Evolutionary conservation across 1,139 yeast species (phyloP).

Genomic region (Blastobotrys proliferans): DNA sequence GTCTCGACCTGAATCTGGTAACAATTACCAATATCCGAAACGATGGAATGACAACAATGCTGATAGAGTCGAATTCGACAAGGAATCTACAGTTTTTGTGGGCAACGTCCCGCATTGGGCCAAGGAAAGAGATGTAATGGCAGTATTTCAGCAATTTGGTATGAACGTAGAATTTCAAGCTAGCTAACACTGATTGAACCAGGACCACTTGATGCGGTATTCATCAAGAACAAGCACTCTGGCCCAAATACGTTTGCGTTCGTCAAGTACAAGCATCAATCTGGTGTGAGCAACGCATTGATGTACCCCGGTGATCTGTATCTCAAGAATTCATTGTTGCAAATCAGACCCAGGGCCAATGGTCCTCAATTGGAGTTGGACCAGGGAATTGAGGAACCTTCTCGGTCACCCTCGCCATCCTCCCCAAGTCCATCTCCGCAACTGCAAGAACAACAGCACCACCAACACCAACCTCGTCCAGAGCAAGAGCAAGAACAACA

Average conservation of each 20-base stretch:
- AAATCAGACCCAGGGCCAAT: constrained; percentile 7
- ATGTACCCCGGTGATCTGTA: constrained; percentile 8
- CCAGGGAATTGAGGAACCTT: background rate
- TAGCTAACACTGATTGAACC: background rate
- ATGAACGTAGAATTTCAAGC: background rate
- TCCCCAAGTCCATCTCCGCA: no score
- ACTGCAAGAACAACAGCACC: background rate
- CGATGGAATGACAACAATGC: background rate
- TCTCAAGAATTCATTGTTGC: constrained; percentile 4
- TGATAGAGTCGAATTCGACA: background rate
- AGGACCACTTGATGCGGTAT: constrained; percentile 2
- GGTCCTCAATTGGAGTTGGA: background rate
- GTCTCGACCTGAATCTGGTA: no score
- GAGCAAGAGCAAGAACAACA: background rate
- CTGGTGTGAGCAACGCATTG: constrained; percentile 6
- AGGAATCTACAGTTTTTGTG: constrained; percentile 8
- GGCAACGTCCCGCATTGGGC: constrained; percentile 9
- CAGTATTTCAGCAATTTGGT: constrained; percentile 8
- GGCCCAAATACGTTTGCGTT: constrained; percentile 7
- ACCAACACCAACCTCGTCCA: background rate
- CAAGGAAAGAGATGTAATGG: background rate
- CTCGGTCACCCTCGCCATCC: background rate
- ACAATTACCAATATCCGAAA: background rate
- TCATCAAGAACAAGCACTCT: constrained; percentile 3
- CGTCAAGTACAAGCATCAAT: constrained; percentile 2